Evolutionary conservation across 179 eudicot species (phyloP).

Genomic region (Monotropa hypopitys): DNA sequence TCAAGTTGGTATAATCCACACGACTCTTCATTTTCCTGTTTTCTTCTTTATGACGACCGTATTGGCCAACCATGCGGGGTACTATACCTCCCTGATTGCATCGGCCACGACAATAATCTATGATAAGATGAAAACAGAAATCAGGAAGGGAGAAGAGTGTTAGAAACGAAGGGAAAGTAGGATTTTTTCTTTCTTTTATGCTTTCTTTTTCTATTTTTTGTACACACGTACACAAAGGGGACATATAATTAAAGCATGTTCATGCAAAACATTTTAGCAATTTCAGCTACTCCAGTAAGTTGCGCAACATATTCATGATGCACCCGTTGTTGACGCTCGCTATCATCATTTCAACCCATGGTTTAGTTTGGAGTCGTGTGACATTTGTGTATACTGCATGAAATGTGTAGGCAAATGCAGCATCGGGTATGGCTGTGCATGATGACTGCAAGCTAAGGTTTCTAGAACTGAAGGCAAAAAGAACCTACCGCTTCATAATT

Average conservation of each 20-base stretch:
- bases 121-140: too few relatives aligned
- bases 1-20: too few relatives aligned
- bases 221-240: too few relatives aligned
- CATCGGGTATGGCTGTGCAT: slow-evolving; percentile 17
- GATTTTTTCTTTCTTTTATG: background rate
- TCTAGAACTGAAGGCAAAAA: slow-evolving; percentile 12
- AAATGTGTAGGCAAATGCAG: slow-evolving; percentile 2
- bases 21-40: too few relatives aligned
- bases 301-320: background rate
- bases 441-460: slow-evolving; percentile 17
- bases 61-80: too few relatives aligned
- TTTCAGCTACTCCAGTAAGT: background rate
- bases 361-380: background rate
- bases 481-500: slow-evolving; percentile 13
- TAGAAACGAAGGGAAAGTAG: background rate
- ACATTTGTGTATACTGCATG: background rate
- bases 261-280: background rate
- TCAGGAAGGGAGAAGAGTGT: background rate
- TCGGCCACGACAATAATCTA: too few relatives aligned
- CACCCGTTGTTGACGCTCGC: background rate
- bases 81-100: too few relatives aligned
- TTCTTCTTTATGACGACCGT: too few relatives aligned
- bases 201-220: too few relatives aligned
- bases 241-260: background rate
- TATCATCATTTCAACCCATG: background rate